Percentiles rank a stretch among this genome's conserved stretches.
Evolutionary conservation across 2,329 filamentous ascomycete species (phyloP).

Genomic region (Fusarium coicis): DNA sequence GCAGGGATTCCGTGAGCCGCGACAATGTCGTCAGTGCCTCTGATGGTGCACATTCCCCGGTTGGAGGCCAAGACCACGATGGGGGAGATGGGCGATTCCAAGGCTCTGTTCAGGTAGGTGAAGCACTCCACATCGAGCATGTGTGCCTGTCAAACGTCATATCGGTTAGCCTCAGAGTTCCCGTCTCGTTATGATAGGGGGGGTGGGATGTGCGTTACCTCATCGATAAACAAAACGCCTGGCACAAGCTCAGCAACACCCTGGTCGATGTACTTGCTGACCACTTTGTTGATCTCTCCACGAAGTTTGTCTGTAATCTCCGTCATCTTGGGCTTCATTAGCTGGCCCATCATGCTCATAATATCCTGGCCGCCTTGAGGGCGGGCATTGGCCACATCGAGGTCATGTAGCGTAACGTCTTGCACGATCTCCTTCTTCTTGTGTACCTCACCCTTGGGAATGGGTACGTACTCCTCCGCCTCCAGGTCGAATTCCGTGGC

Average conservation of each 20-base stretch:
- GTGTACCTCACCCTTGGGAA: constrained; percentile 98
- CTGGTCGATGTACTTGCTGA: constrained; percentile 98
- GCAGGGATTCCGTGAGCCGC: constrained; percentile 94
- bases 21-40: constrained; percentile 82
- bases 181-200: constrained; percentile 28
- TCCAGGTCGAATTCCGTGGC: constrained; percentile 98
- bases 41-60: constrained; percentile 91
- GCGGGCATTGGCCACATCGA: constrained; percentile 94
- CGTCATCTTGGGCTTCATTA: constrained; percentile 99
- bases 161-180: constrained; percentile 37
- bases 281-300: constrained; percentile 97
- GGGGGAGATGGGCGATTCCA: constrained; percentile 93
- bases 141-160: constrained; percentile 74
- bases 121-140: constrained; percentile 99
- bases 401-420: constrained; percentile 95
- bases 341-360: constrained; percentile 99
- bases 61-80: constrained; percentile 98
- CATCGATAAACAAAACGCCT: constrained; percentile 97
- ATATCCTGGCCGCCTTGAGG: constrained; percentile 98
- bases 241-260: constrained; percentile 98
- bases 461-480: constrained; percentile 98
- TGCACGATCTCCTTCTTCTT: constrained; percentile 99
- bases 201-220: constrained; percentile 66
- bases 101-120: constrained; percentile 97
- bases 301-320: constrained; percentile 98